phyloP scores from a whole-genome alignment of 225 moss, liverwort and hornwort genomes.

The Physcomitrium patens region DNA sequence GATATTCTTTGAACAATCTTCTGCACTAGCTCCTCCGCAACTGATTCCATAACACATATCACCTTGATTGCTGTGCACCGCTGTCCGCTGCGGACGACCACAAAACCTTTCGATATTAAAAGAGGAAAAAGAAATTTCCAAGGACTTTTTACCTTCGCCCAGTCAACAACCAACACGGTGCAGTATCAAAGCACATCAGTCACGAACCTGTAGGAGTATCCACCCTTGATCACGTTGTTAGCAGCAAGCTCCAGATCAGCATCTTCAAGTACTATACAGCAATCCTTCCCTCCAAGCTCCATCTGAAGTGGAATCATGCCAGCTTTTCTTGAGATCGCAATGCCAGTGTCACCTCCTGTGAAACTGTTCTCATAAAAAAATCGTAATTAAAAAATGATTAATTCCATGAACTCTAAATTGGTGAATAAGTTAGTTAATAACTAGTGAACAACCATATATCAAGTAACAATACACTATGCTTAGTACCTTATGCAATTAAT shows the following conservation, averaged over 20 bases:
- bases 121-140: background rate
- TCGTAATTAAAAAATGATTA: background rate
- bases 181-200: background rate
- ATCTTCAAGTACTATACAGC: conserved; percentile 76
- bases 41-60: conserved; percentile 49
- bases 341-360: conserved; percentile 84
- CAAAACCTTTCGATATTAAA: background rate
- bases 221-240: conserved; percentile 82
- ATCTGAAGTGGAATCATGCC: conserved; percentile 93
- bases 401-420: background rate
- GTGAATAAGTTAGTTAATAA: too few relatives aligned
- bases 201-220: conserved; percentile 82
- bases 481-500: conserved; percentile 78
- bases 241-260: conserved; percentile 85
- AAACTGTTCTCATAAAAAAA: conserved; percentile 53
- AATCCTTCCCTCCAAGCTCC: conserved; percentile 91
- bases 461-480: background rate
- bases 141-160: background rate
- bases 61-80: conserved; percentile 54
- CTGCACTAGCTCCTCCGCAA: conserved; percentile 44
- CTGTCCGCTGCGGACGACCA: conserved; percentile 35
- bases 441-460: too few relatives aligned
- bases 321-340: conserved; percentile 77
- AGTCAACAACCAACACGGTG: background rate
- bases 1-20: conserved; percentile 36